Evolutionary conservation across 139 green algal genomes (phyloP), one percentile per base, ranked within the genome.

Genomic region (Auxenochlorella pyrenoidosa): DNA sequence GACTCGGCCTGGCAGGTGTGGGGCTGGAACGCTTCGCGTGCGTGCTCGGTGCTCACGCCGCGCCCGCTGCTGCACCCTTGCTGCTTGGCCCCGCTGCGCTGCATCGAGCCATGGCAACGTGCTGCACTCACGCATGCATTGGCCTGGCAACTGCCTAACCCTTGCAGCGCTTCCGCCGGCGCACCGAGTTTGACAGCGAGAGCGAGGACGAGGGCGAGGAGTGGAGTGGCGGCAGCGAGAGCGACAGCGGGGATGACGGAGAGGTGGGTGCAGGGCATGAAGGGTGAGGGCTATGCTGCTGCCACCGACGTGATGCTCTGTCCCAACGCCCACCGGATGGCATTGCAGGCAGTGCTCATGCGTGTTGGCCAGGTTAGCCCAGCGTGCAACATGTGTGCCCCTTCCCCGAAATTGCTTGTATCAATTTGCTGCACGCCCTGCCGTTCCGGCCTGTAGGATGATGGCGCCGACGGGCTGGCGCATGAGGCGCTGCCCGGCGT

Each of bases 1-100:
- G 86, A 93, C 84, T 79, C 43, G 10, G 70, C 79, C 30, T 92
- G 82, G 82, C 43, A 92, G 54, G 84, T 92, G 47, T 10, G 18
- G 40, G 59, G 24, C 22, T 63, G 75, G 26, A 0, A 38, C 36
- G 24, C 51, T 47, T 18, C n/a, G n/a, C n/a, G n/a, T n/a, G n/a
- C n/a, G n/a, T n/a, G n/a, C n/a, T n/a, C n/a, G n/a, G n/a, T n/a
- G 47, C 28, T 26, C 8, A 28, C 75, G 43, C 5, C 75, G 16
- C 54, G n/a, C 34, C 58, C 51, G 44, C 34, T 24, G 12, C 54
- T 32, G 4, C 21, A 13, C n/a, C 32, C 12, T 43, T 4, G 30
- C 47, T 71, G 34, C 32, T 58, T 58, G 47, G 8, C 47, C 47
- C 47, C 47, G 12, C 47, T 58, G 47, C 47, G 47, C 47, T 12